Evolutionary conservation across 192 early-diverging fungal species (phyloP), one percentile per base, ranked within the genome.

Genomic region (Coemansia sp.): DNA sequence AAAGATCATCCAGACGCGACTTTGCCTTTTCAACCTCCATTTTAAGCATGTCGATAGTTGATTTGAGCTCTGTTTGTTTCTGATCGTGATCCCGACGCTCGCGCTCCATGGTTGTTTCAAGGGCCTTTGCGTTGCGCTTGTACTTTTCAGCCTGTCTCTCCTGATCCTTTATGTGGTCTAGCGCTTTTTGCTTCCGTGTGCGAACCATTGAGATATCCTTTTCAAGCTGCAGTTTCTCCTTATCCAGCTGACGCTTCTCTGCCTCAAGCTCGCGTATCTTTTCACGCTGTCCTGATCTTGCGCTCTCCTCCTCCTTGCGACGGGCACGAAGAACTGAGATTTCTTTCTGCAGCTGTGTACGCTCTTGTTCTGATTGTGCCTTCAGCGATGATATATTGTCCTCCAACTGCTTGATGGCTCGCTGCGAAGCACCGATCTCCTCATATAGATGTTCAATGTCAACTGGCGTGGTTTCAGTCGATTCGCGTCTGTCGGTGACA

Each of bases 181-280:
- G 53, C 23, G 67, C 66, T n/a, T 61, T 70, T 61, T 75, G 69
- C 61, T 67, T 69, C 58, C 67, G 69, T 10, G 63, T 42, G 41
- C 45, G 66, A 7, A 67, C 67, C 26, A 69, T 70, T 11, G 67
- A 38, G 49, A 81, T 75, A 11, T 66, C 70, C 18, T 56, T 69
- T 32, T 68, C 52, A 21, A 81, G 64, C 19, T 56, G 67, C 0
- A 64, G 19, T 56, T 66, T 68, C 9, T 69, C 73, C 45, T 64
- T 69, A 37, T 81, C 78, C 62, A 75, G 43, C 39, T 47, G 54
- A 54, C 78, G 78, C 56, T 81, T 81, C 44, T 75, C 70, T 1
- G 69, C 64, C 56, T 81, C 78, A 32, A 81, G 64, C 48, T 70
- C 65, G 53, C 73, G 72, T 38, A 81, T 75, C 26, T 13, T 54